Percentiles rank a stretch among this genome's conserved stretches.
phyloP scores from a whole-genome alignment of 2,329 filamentous ascomycete genomes.

The Xylaria arbuscula region DNA sequence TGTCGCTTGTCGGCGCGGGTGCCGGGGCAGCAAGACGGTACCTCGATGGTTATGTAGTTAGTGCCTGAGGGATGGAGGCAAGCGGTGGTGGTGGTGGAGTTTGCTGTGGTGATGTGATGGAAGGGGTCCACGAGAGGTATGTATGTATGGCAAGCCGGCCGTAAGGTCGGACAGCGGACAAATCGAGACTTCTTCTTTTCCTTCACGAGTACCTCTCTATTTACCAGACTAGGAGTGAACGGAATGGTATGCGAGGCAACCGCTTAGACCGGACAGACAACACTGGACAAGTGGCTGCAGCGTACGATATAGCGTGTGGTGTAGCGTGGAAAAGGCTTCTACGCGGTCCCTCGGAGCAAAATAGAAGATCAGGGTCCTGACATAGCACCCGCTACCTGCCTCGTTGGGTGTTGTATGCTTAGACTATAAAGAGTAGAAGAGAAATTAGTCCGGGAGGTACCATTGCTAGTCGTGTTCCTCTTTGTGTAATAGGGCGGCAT shows the following conservation, averaged over 20 bases:
- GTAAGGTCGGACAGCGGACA: constrained; percentile 9
- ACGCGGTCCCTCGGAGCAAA: background rate
- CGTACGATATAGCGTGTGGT: background rate
- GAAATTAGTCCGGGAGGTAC: constrained; percentile 25
- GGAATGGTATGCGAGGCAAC: no score
- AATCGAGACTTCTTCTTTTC: background rate
- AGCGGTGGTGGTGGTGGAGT: constrained; percentile 34
- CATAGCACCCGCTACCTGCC: constrained; percentile 31
- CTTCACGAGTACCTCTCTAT: background rate
- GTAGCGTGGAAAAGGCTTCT: background rate
- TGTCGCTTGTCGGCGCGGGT: constrained; percentile 34
- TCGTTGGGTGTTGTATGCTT: constrained; percentile 29
- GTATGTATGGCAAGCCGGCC: constrained; percentile 1
- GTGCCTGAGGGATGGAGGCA: constrained; percentile 31
- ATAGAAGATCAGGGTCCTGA: constrained; percentile 26
- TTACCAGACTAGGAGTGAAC: background rate
- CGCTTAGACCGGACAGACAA: no score
- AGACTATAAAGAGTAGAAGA: constrained; percentile 26
- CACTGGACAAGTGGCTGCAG: no score
- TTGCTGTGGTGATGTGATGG: constrained; percentile 27
- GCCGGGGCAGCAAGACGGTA: constrained; percentile 25
- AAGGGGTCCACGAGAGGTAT: no score
- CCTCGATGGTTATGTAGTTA: constrained; percentile 26
- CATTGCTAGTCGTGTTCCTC: constrained; percentile 35
- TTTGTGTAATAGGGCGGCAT: constrained; percentile 32